Evolutionary conservation across 2,329 filamentous ascomycete species (phyloP), one percentile per base, ranked within the genome.

Genomic region (Lecanicillium sp.): DNA sequence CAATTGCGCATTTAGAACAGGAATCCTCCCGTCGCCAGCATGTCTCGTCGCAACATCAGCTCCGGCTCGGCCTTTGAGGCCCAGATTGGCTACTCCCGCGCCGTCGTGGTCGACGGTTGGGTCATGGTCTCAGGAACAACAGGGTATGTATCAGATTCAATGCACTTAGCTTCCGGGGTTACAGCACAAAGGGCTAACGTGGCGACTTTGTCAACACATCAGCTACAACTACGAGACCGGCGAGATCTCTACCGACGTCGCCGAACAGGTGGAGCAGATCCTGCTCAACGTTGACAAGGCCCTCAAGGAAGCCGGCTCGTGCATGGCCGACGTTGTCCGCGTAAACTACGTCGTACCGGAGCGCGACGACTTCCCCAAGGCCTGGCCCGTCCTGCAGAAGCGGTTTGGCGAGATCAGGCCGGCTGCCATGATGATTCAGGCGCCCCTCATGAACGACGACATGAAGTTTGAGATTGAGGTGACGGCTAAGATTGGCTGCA

Each of bases 111-210:
- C 1, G 68, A 69, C 36, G 40, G 17, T 28, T 69, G 66, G 60
- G 55, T 75, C 10, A 66, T 74, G 40, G 69, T 76, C 4, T 74
- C 72, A 3, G 72, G 72, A 1, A 74, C 70, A 28, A 76, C 72
- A 3, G 72, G 72, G 70, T 71, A 48, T 38, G 46, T 40, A 14
- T 5, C 8, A 33, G 9, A 8, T 15, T n/a, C n/a, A n/a, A n/a
- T n/a, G n/a, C n/a, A n/a, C n/a, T n/a, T n/a, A n/a, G n/a, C n/a
- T n/a, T n/a, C n/a, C n/a, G n/a, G n/a, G n/a, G n/a, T n/a, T n/a
- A n/a, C n/a, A n/a, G n/a, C n/a, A n/a, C n/a, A n/a, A n/a, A n/a
- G n/a, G n/a, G n/a, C n/a, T n/a, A n/a, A n/a, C n/a, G n/a, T n/a
- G n/a, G n/a, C n/a, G n/a, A n/a, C n/a, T n/a, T n/a, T n/a, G n/a